phyloP scores from a whole-genome alignment of 495 filamentous ascomycete genomes.

The Schizothecium vesticola region DNA sequence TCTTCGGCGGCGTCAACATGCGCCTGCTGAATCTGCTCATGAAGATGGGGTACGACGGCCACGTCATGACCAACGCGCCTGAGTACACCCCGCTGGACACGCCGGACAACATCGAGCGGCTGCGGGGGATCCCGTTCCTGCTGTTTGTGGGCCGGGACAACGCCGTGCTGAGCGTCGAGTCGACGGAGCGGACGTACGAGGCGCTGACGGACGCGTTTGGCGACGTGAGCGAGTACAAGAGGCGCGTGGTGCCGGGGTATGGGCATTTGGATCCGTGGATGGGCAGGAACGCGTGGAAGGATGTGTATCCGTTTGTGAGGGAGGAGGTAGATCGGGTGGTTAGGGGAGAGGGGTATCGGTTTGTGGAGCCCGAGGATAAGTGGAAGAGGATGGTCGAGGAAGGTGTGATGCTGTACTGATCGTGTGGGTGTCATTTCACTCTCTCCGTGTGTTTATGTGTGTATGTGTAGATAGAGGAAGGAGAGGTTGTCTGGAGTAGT shows the following conservation, averaged over 20 bases:
- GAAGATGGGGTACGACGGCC: conserved; percentile 48
- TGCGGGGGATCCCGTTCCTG: conserved; percentile 53
- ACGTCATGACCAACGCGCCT: conserved; percentile 48
- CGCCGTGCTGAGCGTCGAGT: conserved; percentile 53
- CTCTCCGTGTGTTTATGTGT: too few relatives aligned
- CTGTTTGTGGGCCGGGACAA: conserved; percentile 57
- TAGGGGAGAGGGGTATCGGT: conserved; percentile 33
- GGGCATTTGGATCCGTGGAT: conserved; percentile 67
- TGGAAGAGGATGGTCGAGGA: conserved; percentile 40
- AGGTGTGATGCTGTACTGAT: conserved; percentile 38
- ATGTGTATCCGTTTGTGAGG: conserved; percentile 57
- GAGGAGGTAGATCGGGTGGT: conserved; percentile 50
- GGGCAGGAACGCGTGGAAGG: conserved; percentile 55
- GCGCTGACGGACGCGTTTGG: conserved; percentile 52
- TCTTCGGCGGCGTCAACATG: conserved; percentile 61
- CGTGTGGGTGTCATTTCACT: too few relatives aligned
- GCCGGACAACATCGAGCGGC: conserved; percentile 41
- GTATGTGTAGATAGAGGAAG: too few relatives aligned
- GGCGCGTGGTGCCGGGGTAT: conserved; percentile 54
- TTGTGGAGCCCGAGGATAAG: conserved; percentile 36
- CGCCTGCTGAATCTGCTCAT: conserved; percentile 52
- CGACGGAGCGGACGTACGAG: conserved; percentile 54
- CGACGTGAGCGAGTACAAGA: conserved; percentile 41
- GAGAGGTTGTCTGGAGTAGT: too few relatives aligned
- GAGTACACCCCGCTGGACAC: conserved; percentile 44